Evolutionary conservation across 1,139 yeast genomes (phyloP), one percentile per base, ranked within the genome.

Genomic region (Blastobotrys ciferrii): DNA sequence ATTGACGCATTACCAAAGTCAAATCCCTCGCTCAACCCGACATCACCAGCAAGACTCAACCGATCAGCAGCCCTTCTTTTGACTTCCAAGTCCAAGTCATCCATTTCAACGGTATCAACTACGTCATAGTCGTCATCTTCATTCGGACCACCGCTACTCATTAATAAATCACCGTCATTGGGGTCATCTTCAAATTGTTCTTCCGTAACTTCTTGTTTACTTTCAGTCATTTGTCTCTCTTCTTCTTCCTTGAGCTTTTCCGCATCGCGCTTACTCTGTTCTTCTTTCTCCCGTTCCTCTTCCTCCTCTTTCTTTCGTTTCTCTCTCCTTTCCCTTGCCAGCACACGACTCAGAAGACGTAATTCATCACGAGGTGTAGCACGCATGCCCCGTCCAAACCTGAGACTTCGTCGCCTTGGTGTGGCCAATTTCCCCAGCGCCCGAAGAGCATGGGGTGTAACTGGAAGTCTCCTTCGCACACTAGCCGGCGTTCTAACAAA

Each of bases 271-370:
- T 1, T 40, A 30, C 31, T 3, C 11, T 6, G 43, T 32, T 1
- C 44, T 37, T 4, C 23, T 35, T 18, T 23, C 40, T 12, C 23
- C n/a, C n/a, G 30, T 1, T 18, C 28, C 38, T 23, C 15, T 2
- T 17, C 32, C 20, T 11, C 32, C 36, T 15, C 30, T 28, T 20
- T 18, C n/a, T 18, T 14, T 31, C 39, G 42, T 2, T 19, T 31
- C 19, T 39, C 28, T 20, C 32, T 12, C 30, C 45, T 48, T 35
- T 50, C 53, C 36, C 30, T 46, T 4, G 46, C 51, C 43, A 54
- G 28, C 1, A 50, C 57, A 31, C 54, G 20, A 43, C 57, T 54
- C 20, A 54, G 44, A 14, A 45, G 39, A 19, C 53, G 47, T 14
- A 50, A 25, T 20, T 47, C 46, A 35, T 50, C 53, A 7, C 50